These are phyloP conservation scores for Suhomyces wounanorum DNA, from an alignment of 1,139 yeast species.

Conservation along the genomic window DNA sequence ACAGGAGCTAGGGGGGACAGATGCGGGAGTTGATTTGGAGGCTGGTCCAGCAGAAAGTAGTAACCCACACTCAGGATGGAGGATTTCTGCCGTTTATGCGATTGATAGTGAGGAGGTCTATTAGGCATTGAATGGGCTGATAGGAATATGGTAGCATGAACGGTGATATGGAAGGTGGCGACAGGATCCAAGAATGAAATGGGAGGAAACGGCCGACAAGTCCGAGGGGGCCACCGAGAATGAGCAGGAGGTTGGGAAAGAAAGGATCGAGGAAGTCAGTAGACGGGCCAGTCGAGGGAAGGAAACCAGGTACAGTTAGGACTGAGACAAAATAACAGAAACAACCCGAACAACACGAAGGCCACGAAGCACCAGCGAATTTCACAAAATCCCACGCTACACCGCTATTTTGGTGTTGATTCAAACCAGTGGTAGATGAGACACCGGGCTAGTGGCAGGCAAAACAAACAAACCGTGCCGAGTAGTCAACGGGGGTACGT, in stretches of 20 bases:
- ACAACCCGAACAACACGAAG: not conserved
- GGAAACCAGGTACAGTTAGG: not conserved
- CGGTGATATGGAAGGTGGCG: not conserved
- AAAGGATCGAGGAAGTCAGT: not conserved
- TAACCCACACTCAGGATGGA: slow-evolving; percentile 40
- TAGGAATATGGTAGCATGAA: not conserved
- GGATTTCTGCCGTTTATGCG: slow-evolving; percentile 48
- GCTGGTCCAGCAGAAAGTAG: slow-evolving; percentile 26
- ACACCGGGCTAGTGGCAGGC: not conserved
- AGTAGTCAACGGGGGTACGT: slow-evolving; percentile 1
- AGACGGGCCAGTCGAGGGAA: not conserved
- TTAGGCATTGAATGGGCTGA: slow-evolving; percentile 16
- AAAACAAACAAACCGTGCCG: slow-evolving; percentile 3
- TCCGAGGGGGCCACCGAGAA: slow-evolving; percentile 2
- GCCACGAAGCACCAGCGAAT: not conserved
- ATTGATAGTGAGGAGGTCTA: slow-evolving; percentile 21
- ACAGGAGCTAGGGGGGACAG: slow-evolving; percentile 5
- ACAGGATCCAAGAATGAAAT: not conserved
- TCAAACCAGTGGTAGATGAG: not conserved
- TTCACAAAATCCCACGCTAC: not conserved
- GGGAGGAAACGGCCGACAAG: slow-evolving; percentile 1
- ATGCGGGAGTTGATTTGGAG: slow-evolving; percentile 8
- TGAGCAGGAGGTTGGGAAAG: not conserved
- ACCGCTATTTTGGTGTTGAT: not conserved
- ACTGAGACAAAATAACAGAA: not conserved